These are phyloP conservation scores for Ophiosphaerella narmari DNA, from an alignment of 2,329 filamentous ascomycete species.

Conservation along the genomic window DNA sequence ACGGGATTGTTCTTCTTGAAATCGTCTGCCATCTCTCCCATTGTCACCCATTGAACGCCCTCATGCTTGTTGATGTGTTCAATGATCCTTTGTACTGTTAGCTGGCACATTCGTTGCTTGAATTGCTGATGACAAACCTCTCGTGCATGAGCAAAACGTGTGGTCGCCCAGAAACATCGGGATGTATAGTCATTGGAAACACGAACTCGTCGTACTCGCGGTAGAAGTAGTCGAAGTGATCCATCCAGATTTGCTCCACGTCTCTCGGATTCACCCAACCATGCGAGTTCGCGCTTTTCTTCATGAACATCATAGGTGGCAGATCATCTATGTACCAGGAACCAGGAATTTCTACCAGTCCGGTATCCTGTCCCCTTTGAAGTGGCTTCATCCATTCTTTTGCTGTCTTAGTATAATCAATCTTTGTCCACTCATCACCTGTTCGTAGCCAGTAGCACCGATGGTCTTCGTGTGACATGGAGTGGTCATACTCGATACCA, in stretches of 20 bases:
- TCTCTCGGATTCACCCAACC: slow-evolving; percentile 63
- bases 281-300: slow-evolving; percentile 67
- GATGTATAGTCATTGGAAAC: slow-evolving; percentile 78
- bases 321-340: slow-evolving; percentile 65
- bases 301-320: slow-evolving; percentile 75
- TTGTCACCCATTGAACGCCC: slow-evolving; percentile 69
- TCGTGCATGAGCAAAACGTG: slow-evolving; percentile 77
- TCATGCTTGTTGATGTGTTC: slow-evolving; percentile 69
- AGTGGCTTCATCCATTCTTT: slow-evolving; percentile 71
- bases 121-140: slow-evolving; percentile 50
- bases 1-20: slow-evolving; percentile 70
- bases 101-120: neutral
- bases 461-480: slow-evolving; percentile 68
- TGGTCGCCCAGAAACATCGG: slow-evolving; percentile 66
- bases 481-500: slow-evolving; percentile 72
- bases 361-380: slow-evolving; percentile 62
- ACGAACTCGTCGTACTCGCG: slow-evolving; percentile 77
- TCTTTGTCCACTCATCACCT: slow-evolving; percentile 69
- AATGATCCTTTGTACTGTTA: slow-evolving; percentile 55
- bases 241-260: slow-evolving; percentile 68
- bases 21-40: slow-evolving; percentile 73
- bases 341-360: slow-evolving; percentile 69
- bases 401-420: slow-evolving; percentile 67
- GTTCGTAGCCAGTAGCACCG: slow-evolving; percentile 67
- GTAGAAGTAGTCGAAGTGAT: slow-evolving; percentile 76